Percentiles rank a stretch among this genome's conserved stretches.
Evolutionary conservation across 371 early-diverging fungal species (phyloP).

Genomic region (Lichtheimia corymbifera): DNA sequence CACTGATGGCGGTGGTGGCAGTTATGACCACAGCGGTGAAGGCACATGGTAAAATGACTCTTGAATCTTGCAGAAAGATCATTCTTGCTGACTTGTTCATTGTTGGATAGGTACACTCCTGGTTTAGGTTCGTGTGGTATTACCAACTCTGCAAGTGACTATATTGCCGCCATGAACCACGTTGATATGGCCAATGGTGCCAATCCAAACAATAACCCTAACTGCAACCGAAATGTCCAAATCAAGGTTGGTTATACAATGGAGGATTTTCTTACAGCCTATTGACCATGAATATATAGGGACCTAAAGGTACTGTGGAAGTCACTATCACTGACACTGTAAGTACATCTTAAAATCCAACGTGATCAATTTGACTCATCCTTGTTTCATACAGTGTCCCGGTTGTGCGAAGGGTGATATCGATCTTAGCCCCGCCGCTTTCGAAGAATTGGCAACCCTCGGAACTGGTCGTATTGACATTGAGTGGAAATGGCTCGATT

Average conservation of each 20-base stretch:
- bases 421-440: slow-evolving; percentile 51
- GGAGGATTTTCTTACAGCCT: no score
- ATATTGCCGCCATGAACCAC: slow-evolving; percentile 38
- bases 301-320: slow-evolving; percentile 29
- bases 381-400: slow-evolving; percentile 5
- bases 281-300: neutral
- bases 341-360: slow-evolving; percentile 7
- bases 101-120: neutral
- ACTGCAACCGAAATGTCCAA: slow-evolving; percentile 24
- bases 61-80: no score
- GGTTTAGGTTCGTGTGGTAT: slow-evolving; percentile 40
- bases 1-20: neutral
- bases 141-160: slow-evolving; percentile 19
- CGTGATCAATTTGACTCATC: slow-evolving; percentile 18
- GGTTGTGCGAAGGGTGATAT: slow-evolving; percentile 23
- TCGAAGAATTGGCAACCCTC: slow-evolving; percentile 31
- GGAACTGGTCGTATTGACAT: slow-evolving; percentile 39
- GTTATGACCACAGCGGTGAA: slow-evolving; percentile 28
- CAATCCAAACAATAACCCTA: slow-evolving; percentile 44
- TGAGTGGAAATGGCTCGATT: slow-evolving; percentile 32
- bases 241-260: slow-evolving; percentile 8
- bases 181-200: slow-evolving; percentile 34
- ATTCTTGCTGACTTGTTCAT: no score
- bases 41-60: slow-evolving; percentile 28
- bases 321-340: slow-evolving; percentile 30